Base-by-base conservation (phyloP, 108 stramenopile species). In the Pelagomonas calceolata region DNA sequence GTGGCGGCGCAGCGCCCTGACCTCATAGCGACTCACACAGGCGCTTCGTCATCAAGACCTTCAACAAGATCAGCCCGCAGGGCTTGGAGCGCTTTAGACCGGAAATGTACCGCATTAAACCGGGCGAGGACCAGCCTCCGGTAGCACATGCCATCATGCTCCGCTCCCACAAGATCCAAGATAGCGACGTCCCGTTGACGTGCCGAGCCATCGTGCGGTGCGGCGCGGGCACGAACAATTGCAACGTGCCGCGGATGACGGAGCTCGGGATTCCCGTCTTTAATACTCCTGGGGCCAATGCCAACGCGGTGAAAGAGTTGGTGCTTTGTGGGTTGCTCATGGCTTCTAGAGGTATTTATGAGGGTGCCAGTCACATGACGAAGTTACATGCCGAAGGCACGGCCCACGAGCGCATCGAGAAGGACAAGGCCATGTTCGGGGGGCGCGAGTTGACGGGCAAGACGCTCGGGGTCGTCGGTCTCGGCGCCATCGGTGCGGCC, bases 241-340 rank as follows among this genome's bases (percentile, higher is more conserved):
- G 94, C 32, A 92, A 93, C 67, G 92, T 95, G 16, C 72, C 88
- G 66, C 85, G 92, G 33, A 92, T 92, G 88, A 92, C 92, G 26
- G 92, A 94, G 75, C 75, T 91, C 63, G 95, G 95, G 36, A 94
- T 97, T 71, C 92, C 92, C 32, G 95, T 97, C 37, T 93, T 97
- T 75, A 97, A 97, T 76, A 97, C 95, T 0, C 95, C 95, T 15
- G 95, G 95, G 17, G 95, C 92, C 15, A 97, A 97, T 81, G 92
- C 95, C 73, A 93, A 92, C 70, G 92, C 93, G 30, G 92, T 93
- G 63, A 93, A 91, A 74, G 95, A 97, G 75, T 79, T 97, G 36
- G 91, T 94, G 29, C 65, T 97, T 33, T 90, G 90, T 60, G 91
- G 89, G 32, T 83, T 97, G 80, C 70, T 97, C 18, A 76, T 93